Conservation (phyloP, 2,329 filamentous ascomycete genomes). For the Aureobasidium zeae region DNA sequence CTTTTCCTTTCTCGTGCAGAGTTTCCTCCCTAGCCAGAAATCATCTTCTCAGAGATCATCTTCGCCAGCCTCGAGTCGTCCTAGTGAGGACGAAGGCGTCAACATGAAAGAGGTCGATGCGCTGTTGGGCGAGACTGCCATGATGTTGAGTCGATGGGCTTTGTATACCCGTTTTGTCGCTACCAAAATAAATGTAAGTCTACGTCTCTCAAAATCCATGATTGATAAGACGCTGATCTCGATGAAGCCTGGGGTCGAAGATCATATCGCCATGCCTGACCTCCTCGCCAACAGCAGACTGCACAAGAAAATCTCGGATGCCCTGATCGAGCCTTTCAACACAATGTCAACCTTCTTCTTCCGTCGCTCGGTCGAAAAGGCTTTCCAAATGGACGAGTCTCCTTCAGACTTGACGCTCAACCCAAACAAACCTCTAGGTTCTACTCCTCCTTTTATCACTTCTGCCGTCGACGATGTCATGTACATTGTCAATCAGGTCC, state of each 20-base stretch:
- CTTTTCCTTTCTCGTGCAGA: conserved; percentile 93
- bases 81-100: conserved; percentile 77
- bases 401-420: conserved; percentile 72
- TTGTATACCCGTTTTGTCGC: conserved; percentile 84
- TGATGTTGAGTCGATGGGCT: conserved; percentile 92
- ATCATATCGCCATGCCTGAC: conserved; percentile 54
- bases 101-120: conserved; percentile 95
- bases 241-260: conserved; percentile 8
- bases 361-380: conserved; percentile 89
- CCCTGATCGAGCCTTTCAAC: conserved; percentile 74
- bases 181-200: conserved; percentile 61
- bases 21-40: conserved; percentile 68
- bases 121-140: conserved; percentile 73
- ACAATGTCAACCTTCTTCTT: conserved; percentile 94
- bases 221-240: not conserved
- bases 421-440: conserved; percentile 59
- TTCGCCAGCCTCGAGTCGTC: conserved; percentile 55
- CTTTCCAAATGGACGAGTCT: conserved; percentile 89
- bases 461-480: conserved; percentile 97
- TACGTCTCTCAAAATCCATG: not conserved
- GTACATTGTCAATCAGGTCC: conserved; percentile 93
- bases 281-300: conserved; percentile 73
- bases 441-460: conserved; percentile 82
- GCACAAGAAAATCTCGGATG: conserved; percentile 64
- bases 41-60: conserved; percentile 54